Evolutionary conservation across 2,329 filamentous ascomycete species (phyloP).

Genomic region (Fusarium nisikadoi): DNA sequence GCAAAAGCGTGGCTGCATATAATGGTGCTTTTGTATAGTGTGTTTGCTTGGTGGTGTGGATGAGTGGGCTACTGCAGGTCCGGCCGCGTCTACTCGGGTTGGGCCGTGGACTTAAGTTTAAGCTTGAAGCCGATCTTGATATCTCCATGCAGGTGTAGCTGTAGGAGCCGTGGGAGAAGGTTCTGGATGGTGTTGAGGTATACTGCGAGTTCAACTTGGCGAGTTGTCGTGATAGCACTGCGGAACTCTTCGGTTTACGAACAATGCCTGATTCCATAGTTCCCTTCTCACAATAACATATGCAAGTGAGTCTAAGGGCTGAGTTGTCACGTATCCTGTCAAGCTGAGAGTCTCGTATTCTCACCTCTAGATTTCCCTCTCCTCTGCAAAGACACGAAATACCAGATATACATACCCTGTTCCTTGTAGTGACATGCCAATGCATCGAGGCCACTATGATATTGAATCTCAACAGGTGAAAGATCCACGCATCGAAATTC

Average conservation of each 20-base stretch:
- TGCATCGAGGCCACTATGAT: background rate
- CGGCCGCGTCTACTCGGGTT: constrained; percentile 3
- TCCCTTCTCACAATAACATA: background rate
- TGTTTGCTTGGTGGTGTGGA: background rate
- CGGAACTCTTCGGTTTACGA: background rate
- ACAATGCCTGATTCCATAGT: background rate
- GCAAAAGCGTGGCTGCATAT: constrained; percentile 13
- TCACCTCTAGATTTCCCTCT: background rate
- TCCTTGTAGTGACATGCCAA: background rate
- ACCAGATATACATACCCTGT: background rate
- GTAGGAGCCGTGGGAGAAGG: background rate
- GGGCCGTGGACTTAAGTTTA: background rate
- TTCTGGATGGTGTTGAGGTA: background rate
- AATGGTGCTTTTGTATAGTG: background rate
- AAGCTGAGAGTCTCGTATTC: background rate
- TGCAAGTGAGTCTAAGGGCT: background rate
- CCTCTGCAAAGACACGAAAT: background rate
- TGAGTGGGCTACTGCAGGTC: constrained; percentile 39
- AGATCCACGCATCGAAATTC: background rate
- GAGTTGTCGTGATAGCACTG: too few species aligned
- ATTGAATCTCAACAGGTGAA: background rate
- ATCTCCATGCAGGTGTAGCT: background rate
- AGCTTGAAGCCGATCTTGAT: background rate
- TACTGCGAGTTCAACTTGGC: background rate
- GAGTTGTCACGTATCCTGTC: background rate